phyloP scores from a whole-genome alignment of 306 rosid genomes.

The Dryas drummondii region DNA sequence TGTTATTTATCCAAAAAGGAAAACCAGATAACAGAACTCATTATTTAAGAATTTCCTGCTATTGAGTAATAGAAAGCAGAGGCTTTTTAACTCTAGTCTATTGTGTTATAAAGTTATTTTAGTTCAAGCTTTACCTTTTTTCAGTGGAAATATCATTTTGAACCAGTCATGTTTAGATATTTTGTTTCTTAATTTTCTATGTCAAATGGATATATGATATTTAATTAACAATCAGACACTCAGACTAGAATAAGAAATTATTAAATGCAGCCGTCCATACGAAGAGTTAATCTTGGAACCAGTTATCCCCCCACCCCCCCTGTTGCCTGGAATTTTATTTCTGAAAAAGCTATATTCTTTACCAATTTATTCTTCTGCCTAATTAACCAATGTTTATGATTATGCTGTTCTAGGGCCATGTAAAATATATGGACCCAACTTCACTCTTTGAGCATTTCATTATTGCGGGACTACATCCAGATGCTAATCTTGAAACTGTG shows the following conservation, averaged over 20 bases:
- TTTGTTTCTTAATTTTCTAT: not conserved
- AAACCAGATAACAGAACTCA: not conserved
- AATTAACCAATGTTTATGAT: conserved; percentile 31
- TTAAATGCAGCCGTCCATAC: not conserved
- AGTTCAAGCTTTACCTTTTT: not conserved
- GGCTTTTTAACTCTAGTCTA: not conserved
- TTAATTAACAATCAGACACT: not conserved
- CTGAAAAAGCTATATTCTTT: not conserved
- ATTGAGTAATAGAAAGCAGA: not conserved
- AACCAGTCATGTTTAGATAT: too few relatives aligned
- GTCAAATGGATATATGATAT: not conserved
- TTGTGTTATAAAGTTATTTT: not conserved
- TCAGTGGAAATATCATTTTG: not conserved
- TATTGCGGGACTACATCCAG: conserved; percentile 90
- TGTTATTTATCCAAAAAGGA: not conserved
- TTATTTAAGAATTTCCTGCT: not conserved
- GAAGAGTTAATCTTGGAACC: not conserved
- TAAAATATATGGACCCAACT: conserved; percentile 64
- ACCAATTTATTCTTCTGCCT: conserved; percentile 9
- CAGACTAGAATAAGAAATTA: not conserved
- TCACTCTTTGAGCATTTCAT: conserved; percentile 91
- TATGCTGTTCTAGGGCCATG: conserved; percentile 57
- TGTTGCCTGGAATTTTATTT: not conserved
- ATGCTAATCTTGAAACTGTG: conserved; percentile 66
- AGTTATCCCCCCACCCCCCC: not conserved